Evolutionary conservation across 2,329 filamentous ascomycete species (phyloP), one percentile per base, ranked within the genome.

Genomic region (Ophiocordyceps robertsii): DNA sequence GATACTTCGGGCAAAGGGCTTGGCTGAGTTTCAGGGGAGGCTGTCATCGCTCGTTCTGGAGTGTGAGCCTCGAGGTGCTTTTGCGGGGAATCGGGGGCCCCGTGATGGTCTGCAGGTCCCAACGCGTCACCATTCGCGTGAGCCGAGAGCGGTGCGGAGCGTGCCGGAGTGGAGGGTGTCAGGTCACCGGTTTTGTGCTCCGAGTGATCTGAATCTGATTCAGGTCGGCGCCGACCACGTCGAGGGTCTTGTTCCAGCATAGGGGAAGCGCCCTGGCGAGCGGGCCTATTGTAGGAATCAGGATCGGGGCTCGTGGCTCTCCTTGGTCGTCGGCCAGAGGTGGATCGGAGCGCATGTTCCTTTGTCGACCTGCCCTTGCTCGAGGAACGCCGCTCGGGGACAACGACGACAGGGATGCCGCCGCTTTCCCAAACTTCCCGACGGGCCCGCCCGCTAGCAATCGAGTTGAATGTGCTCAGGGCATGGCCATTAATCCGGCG

Each of bases 111-210:
- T 36, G n/a, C 6, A 36, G 17, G 14, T 5, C 73, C 62, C 11
- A 72, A 76, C 6, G 56, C 63, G 49, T 77, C 77, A 35, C 73
- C 67, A 52, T 75, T 81, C 1, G 75, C 78, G 2, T 75, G 73
- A 2, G 76, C 76, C 4, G 77, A 81, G 8, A 80, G 61, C 13
- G 77, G 81, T 2, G 77, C 80, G 35, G 69, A 69, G 37, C 77
- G 69, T 30, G 62, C 55, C 1, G 77, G 77, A 29, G 80, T 69
- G 8, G 63, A 60, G 10, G 76, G 77, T 10, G 77, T 72, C 44
- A 68, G 77, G 54, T 80, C 77, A 43, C 78, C 73, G 0, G 75
- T 80, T 24, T 72, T 66, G 49, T 71, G 66, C 43, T 75, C 70
- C 29, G 64, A 67, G 12, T 64, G 62, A 46, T 73, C 68, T 2